Conservation (phyloP, 2,329 filamentous ascomycete genomes). For the Emmonsiellopsis sp. region DNA sequence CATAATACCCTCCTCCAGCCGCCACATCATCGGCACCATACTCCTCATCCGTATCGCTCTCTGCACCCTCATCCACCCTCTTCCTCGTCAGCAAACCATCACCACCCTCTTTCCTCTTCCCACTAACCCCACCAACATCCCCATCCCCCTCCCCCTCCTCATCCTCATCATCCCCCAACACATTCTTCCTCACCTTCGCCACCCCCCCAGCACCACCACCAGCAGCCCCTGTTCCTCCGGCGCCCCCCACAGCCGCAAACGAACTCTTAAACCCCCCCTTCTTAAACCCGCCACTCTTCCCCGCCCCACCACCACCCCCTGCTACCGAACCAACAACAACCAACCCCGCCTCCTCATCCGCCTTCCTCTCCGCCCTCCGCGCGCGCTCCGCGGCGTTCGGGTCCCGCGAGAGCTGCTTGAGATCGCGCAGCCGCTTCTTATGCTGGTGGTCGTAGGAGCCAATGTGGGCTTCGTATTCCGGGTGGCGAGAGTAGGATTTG, state of each 20-base stretch:
- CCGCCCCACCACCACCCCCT: slow-evolving; percentile 11
- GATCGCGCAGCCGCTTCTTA: slow-evolving; percentile 54
- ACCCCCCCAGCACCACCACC: slow-evolving; percentile 9
- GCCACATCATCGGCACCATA: slow-evolving; percentile 34
- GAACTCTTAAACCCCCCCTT: slow-evolving; percentile 77
- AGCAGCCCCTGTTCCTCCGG: background rate
- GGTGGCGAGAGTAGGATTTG: slow-evolving; percentile 90
- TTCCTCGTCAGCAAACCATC: background rate
- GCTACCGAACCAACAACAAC: slow-evolving; percentile 26
- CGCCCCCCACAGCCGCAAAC: slow-evolving; percentile 47
- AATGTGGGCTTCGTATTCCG: slow-evolving; percentile 92
- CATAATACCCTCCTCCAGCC: slow-evolving; percentile 39
- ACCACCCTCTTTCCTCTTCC: slow-evolving; percentile 13
- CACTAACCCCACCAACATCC: slow-evolving; percentile 9
- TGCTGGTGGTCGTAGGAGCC: slow-evolving; percentile 93
- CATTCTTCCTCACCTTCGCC: slow-evolving; percentile 30
- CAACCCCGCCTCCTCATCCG: slow-evolving; percentile 32
- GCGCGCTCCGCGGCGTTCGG: slow-evolving; percentile 35
- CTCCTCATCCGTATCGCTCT: slow-evolving; percentile 62
- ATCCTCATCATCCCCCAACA: slow-evolving; percentile 33
- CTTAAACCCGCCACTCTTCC: slow-evolving; percentile 48
- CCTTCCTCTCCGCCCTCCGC: slow-evolving; percentile 32
- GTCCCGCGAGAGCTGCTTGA: slow-evolving; percentile 37
- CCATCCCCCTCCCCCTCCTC: slow-evolving; percentile 21
- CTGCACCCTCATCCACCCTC: slow-evolving; percentile 50